phyloP scores from a whole-genome alignment of 495 filamentous ascomycete genomes.

The Thozetella sp. region DNA sequence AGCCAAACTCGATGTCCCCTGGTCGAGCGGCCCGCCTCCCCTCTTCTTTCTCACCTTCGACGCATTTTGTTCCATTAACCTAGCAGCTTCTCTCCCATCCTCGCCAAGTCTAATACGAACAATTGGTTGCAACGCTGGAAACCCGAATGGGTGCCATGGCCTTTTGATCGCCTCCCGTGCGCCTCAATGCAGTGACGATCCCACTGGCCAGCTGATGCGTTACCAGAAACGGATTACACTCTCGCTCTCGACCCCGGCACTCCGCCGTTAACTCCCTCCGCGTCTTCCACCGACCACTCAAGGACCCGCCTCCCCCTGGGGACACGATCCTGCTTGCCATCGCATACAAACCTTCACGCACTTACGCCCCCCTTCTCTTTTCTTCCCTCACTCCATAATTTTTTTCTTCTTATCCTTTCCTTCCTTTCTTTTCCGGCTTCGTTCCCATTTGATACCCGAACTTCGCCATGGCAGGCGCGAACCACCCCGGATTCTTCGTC shows the following conservation, averaged over 20 bases:
- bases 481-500: slow-evolving; percentile 11
- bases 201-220: not conserved
- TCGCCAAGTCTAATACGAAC: too few species aligned
- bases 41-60: too few species aligned
- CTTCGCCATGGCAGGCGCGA: not conserved
- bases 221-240: not conserved
- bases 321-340: too few species aligned
- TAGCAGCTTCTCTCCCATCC: too few species aligned
- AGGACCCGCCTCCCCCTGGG: not conserved
- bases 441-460: not conserved
- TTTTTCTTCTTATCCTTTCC: too few species aligned
- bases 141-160: not conserved
- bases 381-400: too few species aligned
- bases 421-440: too few species aligned
- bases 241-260: not conserved
- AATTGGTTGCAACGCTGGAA: not conserved
- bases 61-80: too few species aligned
- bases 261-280: not conserved
- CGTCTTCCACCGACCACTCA: not conserved
- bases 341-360: too few species aligned
- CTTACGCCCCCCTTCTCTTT: too few species aligned
- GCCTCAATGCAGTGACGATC: not conserved
- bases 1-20: not conserved
- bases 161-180: not conserved
- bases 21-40: too few species aligned